Evolutionary conservation across 306 rosid genomes (phyloP).

Genomic region (Vigna nakashimae): DNA sequence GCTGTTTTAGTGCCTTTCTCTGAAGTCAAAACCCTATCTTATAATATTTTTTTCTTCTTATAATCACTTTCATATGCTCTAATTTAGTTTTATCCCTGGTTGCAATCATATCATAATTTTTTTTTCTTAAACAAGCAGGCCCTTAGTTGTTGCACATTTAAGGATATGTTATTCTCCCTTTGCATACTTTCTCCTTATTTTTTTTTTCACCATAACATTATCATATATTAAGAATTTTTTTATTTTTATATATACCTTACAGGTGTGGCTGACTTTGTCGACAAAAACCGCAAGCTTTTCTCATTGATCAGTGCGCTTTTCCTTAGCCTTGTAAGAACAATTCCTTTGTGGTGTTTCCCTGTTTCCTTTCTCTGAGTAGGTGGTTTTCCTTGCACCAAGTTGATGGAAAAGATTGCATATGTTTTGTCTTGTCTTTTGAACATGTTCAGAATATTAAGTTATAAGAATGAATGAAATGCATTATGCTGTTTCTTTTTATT

Average conservation of each 20-base stretch:
- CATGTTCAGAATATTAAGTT: conserved; percentile 31
- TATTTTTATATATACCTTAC: conserved; percentile 40
- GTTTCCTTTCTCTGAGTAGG: conserved; percentile 17
- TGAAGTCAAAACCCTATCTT: neutral
- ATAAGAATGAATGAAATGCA: conserved; percentile 15
- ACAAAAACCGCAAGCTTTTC: conserved; percentile 71
- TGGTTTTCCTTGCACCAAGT: neutral
- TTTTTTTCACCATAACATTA: conserved; percentile 1
- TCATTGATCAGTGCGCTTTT: conserved; percentile 73
- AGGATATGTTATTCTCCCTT: conserved; percentile 6
- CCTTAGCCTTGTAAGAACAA: conserved; percentile 74
- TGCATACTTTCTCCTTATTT: neutral
- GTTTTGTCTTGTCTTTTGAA: conserved; percentile 3
- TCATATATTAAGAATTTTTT: conserved; percentile 25
- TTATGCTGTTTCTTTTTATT: conserved; percentile 19
- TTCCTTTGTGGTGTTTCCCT: conserved; percentile 35
- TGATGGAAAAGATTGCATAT: conserved; percentile 15
- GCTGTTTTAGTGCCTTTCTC: conserved; percentile 8
- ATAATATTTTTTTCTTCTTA: neutral
- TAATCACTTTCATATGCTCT: too few species aligned
- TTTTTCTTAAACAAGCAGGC: neutral
- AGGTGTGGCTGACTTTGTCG: conserved; percentile 83
- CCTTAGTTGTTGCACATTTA: conserved; percentile 17
- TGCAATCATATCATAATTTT: neutral
- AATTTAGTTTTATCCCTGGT: neutral